Conservation (phyloP, 768 basidiomycete genomes). For the Termitomyces sp. region DNA sequence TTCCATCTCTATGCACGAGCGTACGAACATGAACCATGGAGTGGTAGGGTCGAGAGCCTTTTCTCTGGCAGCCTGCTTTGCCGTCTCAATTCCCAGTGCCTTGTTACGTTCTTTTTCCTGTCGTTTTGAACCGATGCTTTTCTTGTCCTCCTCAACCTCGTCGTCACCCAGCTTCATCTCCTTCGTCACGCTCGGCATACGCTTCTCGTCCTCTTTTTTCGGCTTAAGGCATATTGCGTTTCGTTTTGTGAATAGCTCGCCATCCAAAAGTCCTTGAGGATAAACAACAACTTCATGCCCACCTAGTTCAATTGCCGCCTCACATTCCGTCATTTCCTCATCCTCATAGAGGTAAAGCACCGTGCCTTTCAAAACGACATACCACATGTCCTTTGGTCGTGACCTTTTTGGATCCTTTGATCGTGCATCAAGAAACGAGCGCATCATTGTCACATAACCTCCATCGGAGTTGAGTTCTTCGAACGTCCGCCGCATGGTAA, state of each 20-base stretch:
- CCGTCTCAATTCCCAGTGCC: conserved; percentile 31
- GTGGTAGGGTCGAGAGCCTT: conserved; percentile 47
- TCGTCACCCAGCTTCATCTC: conserved; percentile 42
- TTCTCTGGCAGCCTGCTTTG: conserved; percentile 41
- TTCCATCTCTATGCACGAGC: conserved; percentile 89
- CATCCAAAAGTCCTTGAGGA: conserved; percentile 73
- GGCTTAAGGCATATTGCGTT: conserved; percentile 81
- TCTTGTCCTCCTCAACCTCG: conserved; percentile 26
- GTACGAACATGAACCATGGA: conserved; percentile 94
- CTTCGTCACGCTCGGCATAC: conserved; percentile 45
- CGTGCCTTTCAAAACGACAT: conserved; percentile 85
- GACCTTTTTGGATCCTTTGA: conserved; percentile 82
- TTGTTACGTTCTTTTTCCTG: conserved; percentile 34
- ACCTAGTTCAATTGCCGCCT: conserved; percentile 83
- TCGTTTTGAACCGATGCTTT: conserved; percentile 22
- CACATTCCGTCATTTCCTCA: conserved; percentile 86
- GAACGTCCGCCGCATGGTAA: conserved; percentile 77
- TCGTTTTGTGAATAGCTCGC: conserved; percentile 86
- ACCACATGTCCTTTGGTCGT: conserved; percentile 90
- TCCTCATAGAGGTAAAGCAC: conserved; percentile 93
- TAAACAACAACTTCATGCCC: conserved; percentile 73
- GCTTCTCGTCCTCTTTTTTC: conserved; percentile 31
- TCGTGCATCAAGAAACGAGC: conserved; percentile 73
- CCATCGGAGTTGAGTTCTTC: conserved; percentile 59
- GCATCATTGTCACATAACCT: conserved; percentile 75